Conservation (phyloP, 2,329 filamentous ascomycete genomes). For the Diplodia scrobiculata region DNA sequence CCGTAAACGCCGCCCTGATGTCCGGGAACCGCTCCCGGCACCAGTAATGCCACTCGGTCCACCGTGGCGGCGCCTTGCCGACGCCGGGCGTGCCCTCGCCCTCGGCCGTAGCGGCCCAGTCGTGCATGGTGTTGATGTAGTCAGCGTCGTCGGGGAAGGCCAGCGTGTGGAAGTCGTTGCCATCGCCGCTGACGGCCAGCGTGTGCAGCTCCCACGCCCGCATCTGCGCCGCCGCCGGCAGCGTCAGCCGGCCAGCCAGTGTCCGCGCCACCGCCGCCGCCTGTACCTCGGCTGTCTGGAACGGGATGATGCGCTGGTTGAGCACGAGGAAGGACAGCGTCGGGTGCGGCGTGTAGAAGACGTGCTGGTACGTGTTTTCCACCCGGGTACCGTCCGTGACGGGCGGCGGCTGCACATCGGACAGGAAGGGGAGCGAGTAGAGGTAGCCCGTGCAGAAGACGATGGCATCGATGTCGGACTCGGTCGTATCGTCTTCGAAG, state of each 20-base stretch:
- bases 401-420: slow-evolving; percentile 52
- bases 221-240: slow-evolving; percentile 69
- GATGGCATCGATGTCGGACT: slow-evolving; percentile 70
- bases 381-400: slow-evolving; percentile 71
- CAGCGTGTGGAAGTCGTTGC: slow-evolving; percentile 58
- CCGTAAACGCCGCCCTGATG: slow-evolving; percentile 72
- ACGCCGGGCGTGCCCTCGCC: slow-evolving; percentile 47
- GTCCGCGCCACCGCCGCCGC: slow-evolving; percentile 74
- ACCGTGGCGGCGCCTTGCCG: slow-evolving; percentile 70
- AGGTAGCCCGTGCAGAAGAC: slow-evolving; percentile 91
- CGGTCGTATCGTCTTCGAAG: slow-evolving; percentile 67
- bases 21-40: slow-evolving; percentile 66
- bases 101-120: slow-evolving; percentile 59
- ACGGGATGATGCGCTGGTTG: slow-evolving; percentile 84
- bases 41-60: slow-evolving; percentile 73
- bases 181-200: slow-evolving; percentile 50
- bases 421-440: slow-evolving; percentile 76
- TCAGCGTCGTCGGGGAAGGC: slow-evolving; percentile 64
- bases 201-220: slow-evolving; percentile 62
- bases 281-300: slow-evolving; percentile 77
- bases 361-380: slow-evolving; percentile 72
- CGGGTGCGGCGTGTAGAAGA: slow-evolving; percentile 74
- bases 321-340: slow-evolving; percentile 77
- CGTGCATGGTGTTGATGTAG: slow-evolving; percentile 69
- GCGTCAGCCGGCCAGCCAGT: slow-evolving; percentile 68